phyloP scores from a whole-genome alignment of 2,329 filamentous ascomycete genomes.

The Emergomyces pasteurianus region DNA sequence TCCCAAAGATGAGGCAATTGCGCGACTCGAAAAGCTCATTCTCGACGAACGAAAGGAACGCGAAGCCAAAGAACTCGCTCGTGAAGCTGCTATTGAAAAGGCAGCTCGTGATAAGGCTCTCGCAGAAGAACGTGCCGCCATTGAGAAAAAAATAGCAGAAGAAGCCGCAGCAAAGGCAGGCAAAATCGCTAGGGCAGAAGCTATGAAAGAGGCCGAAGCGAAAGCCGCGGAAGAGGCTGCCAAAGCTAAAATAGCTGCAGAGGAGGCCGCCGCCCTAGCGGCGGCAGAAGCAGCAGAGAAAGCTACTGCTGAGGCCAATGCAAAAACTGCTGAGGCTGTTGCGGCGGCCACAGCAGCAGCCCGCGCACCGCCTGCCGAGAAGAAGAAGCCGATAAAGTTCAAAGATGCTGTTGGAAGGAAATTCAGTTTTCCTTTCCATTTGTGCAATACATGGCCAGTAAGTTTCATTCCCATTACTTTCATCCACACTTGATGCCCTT shows the following conservation, averaged over 20 bases:
- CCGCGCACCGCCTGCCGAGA: constrained; percentile 37
- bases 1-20: constrained; percentile 43
- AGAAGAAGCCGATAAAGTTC: constrained; percentile 69
- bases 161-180: constrained; percentile 26
- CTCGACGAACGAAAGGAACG: constrained; percentile 32
- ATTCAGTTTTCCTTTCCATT: constrained; percentile 79
- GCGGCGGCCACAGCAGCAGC: constrained; percentile 21
- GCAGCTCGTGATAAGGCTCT: constrained; percentile 35
- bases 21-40: constrained; percentile 49
- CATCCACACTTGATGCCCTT: neutral
- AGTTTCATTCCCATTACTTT: constrained; percentile 21
- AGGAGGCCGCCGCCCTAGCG: constrained; percentile 27
- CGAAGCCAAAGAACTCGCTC: constrained; percentile 28
- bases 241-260: constrained; percentile 26
- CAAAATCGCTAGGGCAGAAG: constrained; percentile 28
- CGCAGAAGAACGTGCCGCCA: constrained; percentile 25
- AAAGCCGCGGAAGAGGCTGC: constrained; percentile 35
- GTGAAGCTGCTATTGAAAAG: constrained; percentile 38
- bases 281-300: constrained; percentile 23
- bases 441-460: constrained; percentile 77
- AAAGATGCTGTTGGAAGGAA: constrained; percentile 86
- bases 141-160: constrained; percentile 31
- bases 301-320: constrained; percentile 22
- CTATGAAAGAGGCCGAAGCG: constrained; percentile 37
- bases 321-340: constrained; percentile 20